Evolutionary conservation across 768 basidiomycete species (phyloP), one percentile per base, ranked within the genome.

Genomic region (Butyriboletus loyo): DNA sequence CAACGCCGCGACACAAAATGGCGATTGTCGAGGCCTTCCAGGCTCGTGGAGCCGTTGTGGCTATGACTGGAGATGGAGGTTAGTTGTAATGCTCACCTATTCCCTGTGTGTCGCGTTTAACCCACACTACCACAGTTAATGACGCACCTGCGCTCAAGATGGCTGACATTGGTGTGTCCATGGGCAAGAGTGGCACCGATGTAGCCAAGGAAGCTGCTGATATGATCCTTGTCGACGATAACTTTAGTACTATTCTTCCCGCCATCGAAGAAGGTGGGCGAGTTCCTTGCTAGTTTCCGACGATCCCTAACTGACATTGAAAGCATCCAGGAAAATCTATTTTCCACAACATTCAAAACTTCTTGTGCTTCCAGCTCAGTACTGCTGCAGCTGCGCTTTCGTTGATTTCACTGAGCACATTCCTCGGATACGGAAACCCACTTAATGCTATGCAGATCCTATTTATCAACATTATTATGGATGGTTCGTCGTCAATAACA

Each of bases 391-490:
- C 96, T 21, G 94, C 95, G 4, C 75, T 98, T 58, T 86, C 90
- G n/a, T 77, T 98, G 59, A 98, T 98, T 72, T 95, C 95, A 2
- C 76, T 98, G 50, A 92, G 90, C 67, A 98, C 95, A 21, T 78
- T 94, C 68, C 83, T 98, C 61, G 85, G 88, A 14, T 77, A 97
- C 31, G 86, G 84, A 62, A 98, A 96, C 64, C 95, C 95, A 4
- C 78, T 98, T 56, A 98, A 98, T 63, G 87, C 95, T 4, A 98
- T 98, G 94, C 94, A 98, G 69, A 98, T 98, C 62, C 73, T 98
- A n/a, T 98, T 97, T 67, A 98, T 98, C 65, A 98, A 98, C 72
- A 97, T 98, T 66, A 81, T 98, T 43, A 98, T 98, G 95, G 96
- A 98, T 58, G 94, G 93, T 87, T 51, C 31, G 79, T 70, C 17